These are phyloP conservation scores for Euclidium syriacum DNA, from an alignment of 345 rosid species.

Conservation along the genomic window DNA sequence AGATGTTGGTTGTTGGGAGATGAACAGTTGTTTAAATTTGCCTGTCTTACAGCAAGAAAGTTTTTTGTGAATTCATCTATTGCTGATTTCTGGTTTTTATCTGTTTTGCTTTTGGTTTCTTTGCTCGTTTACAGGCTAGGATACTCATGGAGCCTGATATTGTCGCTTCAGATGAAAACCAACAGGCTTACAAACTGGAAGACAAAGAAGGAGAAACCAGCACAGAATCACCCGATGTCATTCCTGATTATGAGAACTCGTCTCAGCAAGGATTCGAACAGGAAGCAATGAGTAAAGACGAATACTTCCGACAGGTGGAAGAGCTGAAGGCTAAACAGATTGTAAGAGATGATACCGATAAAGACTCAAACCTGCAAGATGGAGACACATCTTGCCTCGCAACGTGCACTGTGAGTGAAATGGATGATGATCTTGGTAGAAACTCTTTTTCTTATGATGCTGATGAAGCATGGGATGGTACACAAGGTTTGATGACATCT, in stretches of 20 bases:
- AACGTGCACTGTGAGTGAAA: slow-evolving; percentile 68
- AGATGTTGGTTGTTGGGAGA: not conserved
- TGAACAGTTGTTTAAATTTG: not conserved
- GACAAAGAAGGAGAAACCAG: slow-evolving; percentile 27
- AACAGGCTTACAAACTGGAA: slow-evolving; percentile 28
- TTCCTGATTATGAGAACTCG: slow-evolving; percentile 34
- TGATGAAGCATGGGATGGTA: slow-evolving; percentile 45
- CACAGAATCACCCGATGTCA: slow-evolving; percentile 29
- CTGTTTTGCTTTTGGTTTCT: slow-evolving; percentile 4
- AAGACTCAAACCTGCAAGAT: slow-evolving; percentile 55
- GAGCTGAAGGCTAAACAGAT: slow-evolving; percentile 48
- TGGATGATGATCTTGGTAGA: slow-evolving; percentile 55
- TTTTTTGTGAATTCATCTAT: not conserved
- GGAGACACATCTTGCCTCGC: slow-evolving; percentile 83
- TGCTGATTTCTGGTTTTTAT: not conserved
- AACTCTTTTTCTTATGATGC: slow-evolving; percentile 51
- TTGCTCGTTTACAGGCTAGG: slow-evolving; percentile 60
- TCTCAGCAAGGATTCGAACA: slow-evolving; percentile 29
- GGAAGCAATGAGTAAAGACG: slow-evolving; percentile 39
- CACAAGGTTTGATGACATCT: slow-evolving; percentile 62
- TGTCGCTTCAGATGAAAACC: slow-evolving; percentile 37
- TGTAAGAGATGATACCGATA: slow-evolving; percentile 44
- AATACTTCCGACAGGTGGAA: slow-evolving; percentile 43
- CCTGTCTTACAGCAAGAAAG: too few relatives aligned
- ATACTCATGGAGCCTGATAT: slow-evolving; percentile 63